phyloP scores from a whole-genome alignment of 768 basidiomycete genomes.

The Leccinum sublutescens region DNA sequence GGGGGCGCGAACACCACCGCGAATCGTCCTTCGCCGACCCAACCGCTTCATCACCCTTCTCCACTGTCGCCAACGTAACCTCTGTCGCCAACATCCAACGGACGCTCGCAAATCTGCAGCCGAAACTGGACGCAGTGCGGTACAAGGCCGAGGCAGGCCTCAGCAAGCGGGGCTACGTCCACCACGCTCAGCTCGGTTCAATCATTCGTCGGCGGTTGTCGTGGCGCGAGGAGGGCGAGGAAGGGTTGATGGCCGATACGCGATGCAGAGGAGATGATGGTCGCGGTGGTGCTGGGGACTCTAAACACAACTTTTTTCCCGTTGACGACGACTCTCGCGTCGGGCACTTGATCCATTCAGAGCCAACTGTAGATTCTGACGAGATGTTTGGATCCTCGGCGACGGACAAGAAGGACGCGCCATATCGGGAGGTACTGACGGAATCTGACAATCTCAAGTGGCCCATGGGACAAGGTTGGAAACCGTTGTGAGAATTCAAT shows the following conservation, averaged over 20 bases:
- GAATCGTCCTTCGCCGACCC: not conserved
- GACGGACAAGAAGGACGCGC: slow-evolving; percentile 15
- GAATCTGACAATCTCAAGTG: slow-evolving; percentile 54
- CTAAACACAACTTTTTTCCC: not conserved
- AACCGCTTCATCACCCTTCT: not conserved
- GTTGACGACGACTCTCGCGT: slow-evolving; percentile 18
- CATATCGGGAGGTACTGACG: slow-evolving; percentile 17
- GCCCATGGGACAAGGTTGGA: slow-evolving; percentile 60
- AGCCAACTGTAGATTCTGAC: slow-evolving; percentile 20
- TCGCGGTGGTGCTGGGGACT: not conserved
- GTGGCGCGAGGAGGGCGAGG: slow-evolving; percentile 36
- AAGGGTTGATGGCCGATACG: slow-evolving; percentile 38
- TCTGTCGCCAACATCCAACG: slow-evolving; percentile 43
- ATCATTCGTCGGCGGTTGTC: slow-evolving; percentile 3
- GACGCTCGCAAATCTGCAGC: slow-evolving; percentile 42
- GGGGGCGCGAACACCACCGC: not conserved
- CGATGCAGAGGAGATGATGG: slow-evolving; percentile 24
- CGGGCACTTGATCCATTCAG: slow-evolving; percentile 13
- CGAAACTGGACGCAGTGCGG: slow-evolving; percentile 57
- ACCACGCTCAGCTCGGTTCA: slow-evolving; percentile 29
- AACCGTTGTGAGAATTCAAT: slow-evolving; percentile 31
- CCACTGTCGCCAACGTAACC: slow-evolving; percentile 20
- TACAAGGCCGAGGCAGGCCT: slow-evolving; percentile 74
- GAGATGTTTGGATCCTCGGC: not conserved
- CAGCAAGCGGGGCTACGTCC: slow-evolving; percentile 57